Base-by-base conservation (phyloP, 1,139 yeast species). In the Magnusiomyces clavatus region DNA sequence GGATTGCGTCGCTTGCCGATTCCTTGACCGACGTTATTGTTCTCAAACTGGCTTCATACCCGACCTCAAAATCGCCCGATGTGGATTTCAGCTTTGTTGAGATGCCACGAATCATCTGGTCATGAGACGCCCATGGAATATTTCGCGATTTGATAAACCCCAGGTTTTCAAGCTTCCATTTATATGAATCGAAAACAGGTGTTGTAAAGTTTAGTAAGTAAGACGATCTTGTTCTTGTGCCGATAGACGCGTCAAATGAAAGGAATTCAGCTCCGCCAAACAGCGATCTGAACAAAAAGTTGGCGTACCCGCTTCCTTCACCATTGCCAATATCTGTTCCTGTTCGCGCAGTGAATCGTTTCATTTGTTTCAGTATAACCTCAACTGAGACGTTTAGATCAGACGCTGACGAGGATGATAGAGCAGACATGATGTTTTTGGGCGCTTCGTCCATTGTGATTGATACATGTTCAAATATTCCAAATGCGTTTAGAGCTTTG, bases 241-340 rank as follows among this genome's bases (percentile, higher is more conserved):
- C 96, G 31, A 80, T 70, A 5, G 83, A 80, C 2, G 96, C 88
- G 67, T 90, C 96, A 51, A 89, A 74, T 35, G 81, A 76, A 29
- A 90, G 62, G 47, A 75, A 76, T 64, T 92, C 98, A 8, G 92
- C 97, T 2, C 96, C 96, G 0, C 96, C 96, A 67, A 89, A 81
- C 13, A 87, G 69, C 64, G 90, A 90, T 51, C 82, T 77, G 64
- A 85, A 72, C 64, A 84, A 89, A 20, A 62, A 61, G 49, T 85
- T 83, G 47, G 88, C 75, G 62, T 88, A 87, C 1, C 96, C 97
- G 64, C 86, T 95, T 34, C 97, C 97, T 71, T 90, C 97, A 29
- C 95, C 95, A 64, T 90, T 90, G 1, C 97, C 97, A 2, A 90
- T 78, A 67, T 86, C 90, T 6, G 96, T 92, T 13, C 97, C 97